phyloP scores from a whole-genome alignment of 768 basidiomycete genomes.

The Leccinum variicolor region DNA sequence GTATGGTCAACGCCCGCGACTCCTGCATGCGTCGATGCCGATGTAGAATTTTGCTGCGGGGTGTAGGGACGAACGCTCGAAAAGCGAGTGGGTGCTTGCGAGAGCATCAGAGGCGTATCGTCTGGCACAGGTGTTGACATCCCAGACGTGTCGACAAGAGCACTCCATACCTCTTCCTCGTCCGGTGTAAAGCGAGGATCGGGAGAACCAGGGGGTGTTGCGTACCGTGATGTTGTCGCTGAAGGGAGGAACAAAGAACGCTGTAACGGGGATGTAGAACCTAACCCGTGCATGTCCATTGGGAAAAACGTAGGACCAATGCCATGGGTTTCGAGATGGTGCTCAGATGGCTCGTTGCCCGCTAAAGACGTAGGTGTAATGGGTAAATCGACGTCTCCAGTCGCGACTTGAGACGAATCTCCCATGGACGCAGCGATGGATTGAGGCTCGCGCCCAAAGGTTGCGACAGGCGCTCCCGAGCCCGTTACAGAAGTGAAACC shows the following conservation, averaged over 20 bases:
- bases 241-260: background rate
- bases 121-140: constrained; percentile 7
- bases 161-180: constrained; percentile 21
- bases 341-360: background rate
- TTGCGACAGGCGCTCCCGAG: background rate
- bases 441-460: background rate
- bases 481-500: background rate
- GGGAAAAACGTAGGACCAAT: background rate
- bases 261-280: background rate
- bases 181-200: constrained; percentile 6
- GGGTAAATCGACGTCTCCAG: background rate
- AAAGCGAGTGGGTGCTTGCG: background rate
- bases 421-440: background rate
- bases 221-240: background rate
- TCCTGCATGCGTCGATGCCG: background rate
- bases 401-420: background rate
- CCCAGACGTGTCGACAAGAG: constrained; percentile 16
- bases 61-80: background rate
- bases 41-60: background rate
- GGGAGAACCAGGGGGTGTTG: constrained; percentile 11
- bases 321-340: background rate
- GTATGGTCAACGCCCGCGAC: background rate
- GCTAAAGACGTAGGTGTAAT: background rate
- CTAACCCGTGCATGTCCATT: background rate
- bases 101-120: background rate